Conservation (phyloP, 1,284 basidiomycete species). For the Takashimella koratensis region DNA sequence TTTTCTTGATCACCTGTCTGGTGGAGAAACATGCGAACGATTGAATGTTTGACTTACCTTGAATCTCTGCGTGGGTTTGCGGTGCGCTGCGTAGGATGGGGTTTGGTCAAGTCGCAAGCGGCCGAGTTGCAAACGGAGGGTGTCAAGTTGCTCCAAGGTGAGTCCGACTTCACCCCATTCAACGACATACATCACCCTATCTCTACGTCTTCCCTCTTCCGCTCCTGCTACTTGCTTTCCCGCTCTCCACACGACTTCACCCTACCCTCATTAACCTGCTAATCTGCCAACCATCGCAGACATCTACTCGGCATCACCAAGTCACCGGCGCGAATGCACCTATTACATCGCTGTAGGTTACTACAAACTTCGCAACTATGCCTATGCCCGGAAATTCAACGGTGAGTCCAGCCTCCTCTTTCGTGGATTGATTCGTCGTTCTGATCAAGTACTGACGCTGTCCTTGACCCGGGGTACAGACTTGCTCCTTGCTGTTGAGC, state of each 20-base stretch:
- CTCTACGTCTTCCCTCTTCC: too few species aligned
- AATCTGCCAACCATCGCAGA: too few species aligned
- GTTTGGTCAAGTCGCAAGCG: slow-evolving; percentile 81
- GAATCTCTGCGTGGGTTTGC: too few species aligned
- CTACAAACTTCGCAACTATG: slow-evolving; percentile 95
- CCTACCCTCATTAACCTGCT: slow-evolving; percentile 1
- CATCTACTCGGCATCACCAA: slow-evolving; percentile 84
- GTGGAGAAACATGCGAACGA: too few species aligned
- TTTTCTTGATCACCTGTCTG: too few species aligned
- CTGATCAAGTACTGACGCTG: not conserved
- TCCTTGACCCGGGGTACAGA: slow-evolving; percentile 54
- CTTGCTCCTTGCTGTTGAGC: slow-evolving; percentile 86
- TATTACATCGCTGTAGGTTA: slow-evolving; percentile 97
- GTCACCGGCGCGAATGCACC: slow-evolving; percentile 86
- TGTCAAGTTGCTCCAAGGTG: slow-evolving; percentile 85
- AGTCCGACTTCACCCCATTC: too few species aligned
- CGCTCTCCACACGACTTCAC: not conserved
- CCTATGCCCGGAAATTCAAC: slow-evolving; percentile 89
- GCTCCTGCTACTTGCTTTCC: not conserved
- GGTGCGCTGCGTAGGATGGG: slow-evolving; percentile 57
- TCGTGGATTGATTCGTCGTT: too few species aligned
- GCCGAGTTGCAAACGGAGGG: slow-evolving; percentile 84
- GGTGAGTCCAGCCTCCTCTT: slow-evolving; percentile 56
- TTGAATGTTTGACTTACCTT: too few species aligned
- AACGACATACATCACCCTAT: too few species aligned